A percentile compares a stretch with the other conserved stretches of the same genome.
These are phyloP conservation scores for Pulveroboletus sp. DNA, from an alignment of 768 basidiomycete genomes.

Conservation along the genomic window DNA sequence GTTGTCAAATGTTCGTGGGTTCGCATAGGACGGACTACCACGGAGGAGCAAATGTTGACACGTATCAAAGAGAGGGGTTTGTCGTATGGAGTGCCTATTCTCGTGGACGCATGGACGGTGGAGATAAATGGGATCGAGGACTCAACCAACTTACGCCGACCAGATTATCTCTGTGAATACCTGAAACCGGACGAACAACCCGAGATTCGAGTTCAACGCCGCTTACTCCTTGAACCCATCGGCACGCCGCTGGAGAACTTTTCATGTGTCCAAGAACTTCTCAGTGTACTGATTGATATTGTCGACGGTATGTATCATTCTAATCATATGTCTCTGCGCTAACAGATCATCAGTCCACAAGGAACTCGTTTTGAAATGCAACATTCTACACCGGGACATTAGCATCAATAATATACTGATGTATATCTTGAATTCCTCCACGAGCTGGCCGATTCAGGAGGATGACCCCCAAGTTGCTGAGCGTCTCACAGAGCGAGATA, in stretches of 20 bases:
- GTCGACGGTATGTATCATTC: neutral
- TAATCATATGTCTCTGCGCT: no score
- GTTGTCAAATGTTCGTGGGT: neutral
- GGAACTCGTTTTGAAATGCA: neutral
- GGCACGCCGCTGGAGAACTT: neutral
- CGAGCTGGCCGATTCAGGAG: neutral
- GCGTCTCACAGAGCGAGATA: neutral
- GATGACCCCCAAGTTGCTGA: neutral
- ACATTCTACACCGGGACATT: neutral
- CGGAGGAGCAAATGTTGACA: neutral
- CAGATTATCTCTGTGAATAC: neutral
- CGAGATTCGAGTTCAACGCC: neutral
- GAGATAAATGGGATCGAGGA: neutral
- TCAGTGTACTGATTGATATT: neutral
- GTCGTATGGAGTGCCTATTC: neutral
- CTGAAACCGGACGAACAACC: neutral
- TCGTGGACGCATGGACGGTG: neutral
- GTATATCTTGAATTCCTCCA: neutral
- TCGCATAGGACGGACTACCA: neutral
- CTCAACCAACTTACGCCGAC: neutral
- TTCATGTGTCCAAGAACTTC: neutral
- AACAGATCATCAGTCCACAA: constrained; percentile 1
- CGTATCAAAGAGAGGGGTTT: neutral
- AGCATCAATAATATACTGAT: no score
- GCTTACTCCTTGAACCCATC: neutral